These are phyloP conservation scores for Paraleonurus japonicus DNA, from an alignment of 257 asterid genomes.

Conservation along the genomic window DNA sequence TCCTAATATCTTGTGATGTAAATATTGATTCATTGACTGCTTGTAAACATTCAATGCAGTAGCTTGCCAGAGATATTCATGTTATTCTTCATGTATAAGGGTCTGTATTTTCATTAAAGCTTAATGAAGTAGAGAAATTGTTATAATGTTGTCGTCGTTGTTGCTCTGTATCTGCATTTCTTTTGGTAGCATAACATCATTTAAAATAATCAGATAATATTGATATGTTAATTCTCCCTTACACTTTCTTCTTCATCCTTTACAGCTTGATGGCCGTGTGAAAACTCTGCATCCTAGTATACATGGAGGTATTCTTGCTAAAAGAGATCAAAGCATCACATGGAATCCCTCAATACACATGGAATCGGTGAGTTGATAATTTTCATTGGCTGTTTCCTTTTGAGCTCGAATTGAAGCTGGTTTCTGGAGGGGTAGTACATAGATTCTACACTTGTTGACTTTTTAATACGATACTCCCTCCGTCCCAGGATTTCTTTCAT, in stretches of 20 bases:
- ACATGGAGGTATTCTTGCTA: slow-evolving; percentile 97
- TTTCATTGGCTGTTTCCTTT: background rate
- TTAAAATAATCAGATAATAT: background rate
- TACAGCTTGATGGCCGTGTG: slow-evolving; percentile 97
- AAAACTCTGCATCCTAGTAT: slow-evolving; percentile 90
- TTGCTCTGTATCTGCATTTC: background rate
- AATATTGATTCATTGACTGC: background rate
- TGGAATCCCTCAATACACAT: slow-evolving; percentile 79
- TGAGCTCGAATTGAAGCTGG: slow-evolving; percentile 1
- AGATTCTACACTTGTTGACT: slow-evolving; percentile 2
- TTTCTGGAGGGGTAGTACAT: background rate
- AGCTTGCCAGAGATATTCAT: background rate
- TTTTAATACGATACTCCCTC: no score
- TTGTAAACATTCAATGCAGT: background rate
- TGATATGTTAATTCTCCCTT: background rate
- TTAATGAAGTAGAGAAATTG: background rate
- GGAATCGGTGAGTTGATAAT: slow-evolving; percentile 61
- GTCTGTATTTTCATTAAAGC: background rate
- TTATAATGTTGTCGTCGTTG: background rate
- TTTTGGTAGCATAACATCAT: background rate
- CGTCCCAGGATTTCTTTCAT: no score
- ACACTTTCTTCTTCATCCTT: slow-evolving; percentile 15
- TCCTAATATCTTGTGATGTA: background rate
- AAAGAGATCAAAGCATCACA: slow-evolving; percentile 94
- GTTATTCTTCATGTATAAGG: background rate